Conservation (phyloP, 225 moss, liverwort and hornwort species). For the Thuidium tamariscinum region DNA sequence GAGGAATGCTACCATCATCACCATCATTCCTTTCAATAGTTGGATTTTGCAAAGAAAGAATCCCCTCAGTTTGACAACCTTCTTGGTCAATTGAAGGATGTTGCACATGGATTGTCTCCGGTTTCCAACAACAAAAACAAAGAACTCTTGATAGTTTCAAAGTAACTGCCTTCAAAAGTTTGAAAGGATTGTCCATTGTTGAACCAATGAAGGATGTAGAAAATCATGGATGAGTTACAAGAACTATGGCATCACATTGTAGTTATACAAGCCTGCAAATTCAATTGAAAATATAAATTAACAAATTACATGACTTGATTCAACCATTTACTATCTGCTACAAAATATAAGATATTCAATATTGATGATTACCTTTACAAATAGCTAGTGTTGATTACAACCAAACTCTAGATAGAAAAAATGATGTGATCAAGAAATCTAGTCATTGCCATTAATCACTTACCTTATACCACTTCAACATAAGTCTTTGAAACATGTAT, state of each 20-base stretch:
- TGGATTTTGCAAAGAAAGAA: background rate
- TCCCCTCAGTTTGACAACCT: background rate
- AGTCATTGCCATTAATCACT: background rate
- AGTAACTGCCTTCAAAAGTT: background rate
- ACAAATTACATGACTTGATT: fast-evolving
- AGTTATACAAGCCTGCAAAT: background rate
- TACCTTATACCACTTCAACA: background rate
- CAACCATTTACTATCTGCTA: fast-evolving
- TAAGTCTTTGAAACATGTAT: background rate
- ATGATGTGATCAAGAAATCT: fast-evolving
- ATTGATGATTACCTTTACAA: background rate
- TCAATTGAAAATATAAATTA: background rate
- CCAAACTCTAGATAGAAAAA: background rate
- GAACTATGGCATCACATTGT: background rate
- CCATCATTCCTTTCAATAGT: background rate
- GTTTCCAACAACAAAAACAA: background rate
- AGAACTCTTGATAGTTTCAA: background rate
- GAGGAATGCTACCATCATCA: background rate
- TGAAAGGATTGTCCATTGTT: background rate
- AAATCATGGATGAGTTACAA: background rate
- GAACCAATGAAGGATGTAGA: background rate
- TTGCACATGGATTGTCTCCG: background rate
- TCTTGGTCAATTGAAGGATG: background rate
- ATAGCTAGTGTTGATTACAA: fast-evolving
- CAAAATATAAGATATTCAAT: background rate